Evolutionary conservation across 495 filamentous ascomycete species (phyloP).

Genomic region (Talaromyces borbonicus): DNA sequence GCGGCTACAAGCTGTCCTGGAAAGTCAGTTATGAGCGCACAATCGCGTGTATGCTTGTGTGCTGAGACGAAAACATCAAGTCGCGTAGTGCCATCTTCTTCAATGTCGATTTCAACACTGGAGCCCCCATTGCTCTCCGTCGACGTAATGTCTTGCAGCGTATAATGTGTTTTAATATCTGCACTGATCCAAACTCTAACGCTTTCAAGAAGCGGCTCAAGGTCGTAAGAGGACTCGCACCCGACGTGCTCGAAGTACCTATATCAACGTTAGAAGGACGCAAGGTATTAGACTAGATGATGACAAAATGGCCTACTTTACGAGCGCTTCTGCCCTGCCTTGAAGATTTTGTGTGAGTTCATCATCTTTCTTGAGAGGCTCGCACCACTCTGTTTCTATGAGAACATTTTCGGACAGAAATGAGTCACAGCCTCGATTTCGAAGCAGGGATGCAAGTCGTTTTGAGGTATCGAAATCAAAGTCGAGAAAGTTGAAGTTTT

Average conservation of each 20-base stretch:
- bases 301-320: constrained; percentile 5
- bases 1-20: constrained; percentile 5
- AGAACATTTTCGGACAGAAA: constrained; percentile 5
- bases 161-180: constrained; percentile 6
- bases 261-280: constrained; percentile 1
- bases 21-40: constrained; percentile 4
- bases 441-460: constrained; percentile 3
- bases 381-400: constrained; percentile 1
- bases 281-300: background rate
- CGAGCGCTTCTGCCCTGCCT: constrained; percentile 1
- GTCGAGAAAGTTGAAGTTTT: constrained; percentile 2
- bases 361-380: constrained; percentile 2
- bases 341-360: constrained; percentile 3
- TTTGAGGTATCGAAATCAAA: constrained; percentile 4
- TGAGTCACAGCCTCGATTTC: background rate
- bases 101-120: constrained; percentile 2
- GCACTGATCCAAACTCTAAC: constrained; percentile 2
- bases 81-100: background rate
- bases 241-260: constrained; percentile 1
- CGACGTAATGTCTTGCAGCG: background rate
- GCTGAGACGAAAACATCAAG: constrained; percentile 4
- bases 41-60: background rate
- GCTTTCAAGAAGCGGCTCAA: constrained; percentile 1
- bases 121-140: background rate
- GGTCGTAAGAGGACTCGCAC: constrained; percentile 4